Percentiles rank a stretch among this genome's conserved stretches.
Evolutionary conservation across 805 yeast genomes (phyloP).

Genomic region (Lachancea kluyveri): DNA sequence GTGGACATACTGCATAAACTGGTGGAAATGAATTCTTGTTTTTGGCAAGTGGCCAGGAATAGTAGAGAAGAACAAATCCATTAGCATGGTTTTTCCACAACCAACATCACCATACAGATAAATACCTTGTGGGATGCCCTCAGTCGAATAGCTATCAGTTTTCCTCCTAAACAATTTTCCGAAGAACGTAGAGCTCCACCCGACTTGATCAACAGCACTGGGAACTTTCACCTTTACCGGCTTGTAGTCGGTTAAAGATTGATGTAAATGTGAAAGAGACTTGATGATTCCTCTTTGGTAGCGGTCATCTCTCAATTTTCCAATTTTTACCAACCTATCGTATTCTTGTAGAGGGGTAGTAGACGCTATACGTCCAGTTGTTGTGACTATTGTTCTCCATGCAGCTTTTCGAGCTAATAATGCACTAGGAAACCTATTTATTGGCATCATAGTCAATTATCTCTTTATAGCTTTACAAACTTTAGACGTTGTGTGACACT

Average conservation of each 20-base stretch:
- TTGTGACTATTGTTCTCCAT: no score
- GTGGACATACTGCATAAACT: constrained; percentile 92
- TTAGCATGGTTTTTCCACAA: constrained; percentile 96
- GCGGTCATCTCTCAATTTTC: constrained; percentile 61
- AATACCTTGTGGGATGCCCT: constrained; percentile 66
- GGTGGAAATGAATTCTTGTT: constrained; percentile 86
- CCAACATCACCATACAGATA: constrained; percentile 97
- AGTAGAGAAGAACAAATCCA: constrained; percentile 89
- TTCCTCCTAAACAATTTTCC: constrained; percentile 28
- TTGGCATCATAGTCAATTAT: no score
- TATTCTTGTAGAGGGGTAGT: constrained; percentile 47
- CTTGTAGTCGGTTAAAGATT: constrained; percentile 43
- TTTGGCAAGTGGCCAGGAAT: constrained; percentile 75
- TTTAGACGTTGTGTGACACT: no score
- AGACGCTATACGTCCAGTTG: constrained; percentile 1
- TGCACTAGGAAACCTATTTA: no score
- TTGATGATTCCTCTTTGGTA: constrained; percentile 72
- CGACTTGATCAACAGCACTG: constrained; percentile 34
- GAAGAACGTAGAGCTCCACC: constrained; percentile 40
- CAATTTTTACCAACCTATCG: constrained; percentile 40
- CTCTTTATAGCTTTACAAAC: no score
- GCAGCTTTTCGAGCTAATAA: no score
- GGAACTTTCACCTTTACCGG: constrained; percentile 61
- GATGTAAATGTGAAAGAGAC: constrained; percentile 54
- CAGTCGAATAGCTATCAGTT: constrained; percentile 18